Evolutionary conservation across 805 yeast species (phyloP), one percentile per base, ranked within the genome.

Genomic region (Candida gorgasii): DNA sequence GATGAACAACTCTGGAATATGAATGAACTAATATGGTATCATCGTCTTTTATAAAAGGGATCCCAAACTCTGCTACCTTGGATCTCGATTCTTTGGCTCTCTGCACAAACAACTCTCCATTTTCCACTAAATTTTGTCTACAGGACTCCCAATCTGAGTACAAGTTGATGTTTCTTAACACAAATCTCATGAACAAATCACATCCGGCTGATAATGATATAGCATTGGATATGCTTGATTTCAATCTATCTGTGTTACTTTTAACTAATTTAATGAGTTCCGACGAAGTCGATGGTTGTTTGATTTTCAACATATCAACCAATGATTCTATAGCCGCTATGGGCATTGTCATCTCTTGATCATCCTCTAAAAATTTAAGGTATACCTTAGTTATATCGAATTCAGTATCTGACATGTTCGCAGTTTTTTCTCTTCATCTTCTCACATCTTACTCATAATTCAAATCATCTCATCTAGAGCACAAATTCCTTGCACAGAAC

Each of bases 261-360:
- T 86, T 84, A 39, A 92, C 79, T 9, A 89, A 71, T 39, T 80
- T 86, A 55, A 90, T 90, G 58, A 93, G 76, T 61, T 93, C 99
- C 2, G 97, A 87, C 1, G 96, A 89, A 0, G 99, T 93, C 8
- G 89, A 76, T 6, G 99, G 97, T 60, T 89, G 89, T 53, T 89
- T 84, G 37, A 83, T 80, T 49, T 83, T 76, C 20, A 92, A 67
- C 65, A 93, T 76, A 7, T 93, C 86, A 19, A 93, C 96, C 34
- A 93, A 72, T 9, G 96, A 81, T 69, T 93, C 98, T 57, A 93
- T 93, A 26, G 99, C 99, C 32, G 99, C 99, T 24, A 93, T 88
- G 1, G 99, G 99, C 97, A 90, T 93, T 5, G 99, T 90, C 82
- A 93, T 87, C 44, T 93, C 98, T n/a, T 87, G 75, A 65, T 93